A percentile compares a stretch with the other conserved stretches of the same genome.
phyloP scores from a whole-genome alignment of 164 flowering plant genomes.

The Vitis labrusca region DNA sequence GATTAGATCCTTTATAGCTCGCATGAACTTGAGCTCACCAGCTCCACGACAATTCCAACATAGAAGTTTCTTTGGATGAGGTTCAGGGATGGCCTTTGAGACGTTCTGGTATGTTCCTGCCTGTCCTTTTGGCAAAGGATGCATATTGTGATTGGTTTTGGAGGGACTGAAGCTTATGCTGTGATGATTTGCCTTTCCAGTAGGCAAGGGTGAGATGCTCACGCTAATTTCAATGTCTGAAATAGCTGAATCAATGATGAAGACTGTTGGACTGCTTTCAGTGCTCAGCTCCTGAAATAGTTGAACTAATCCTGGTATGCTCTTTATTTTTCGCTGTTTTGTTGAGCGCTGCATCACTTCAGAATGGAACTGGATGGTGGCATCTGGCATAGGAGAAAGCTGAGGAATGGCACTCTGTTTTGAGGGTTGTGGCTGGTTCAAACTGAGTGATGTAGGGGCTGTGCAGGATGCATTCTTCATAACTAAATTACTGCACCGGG shows the following conservation, averaged over 20 bases:
- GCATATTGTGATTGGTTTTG: background rate
- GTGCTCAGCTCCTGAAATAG: background rate
- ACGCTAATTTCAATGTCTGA: background rate
- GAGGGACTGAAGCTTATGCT: background rate
- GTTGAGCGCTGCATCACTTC: background rate
- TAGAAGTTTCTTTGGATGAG: background rate
- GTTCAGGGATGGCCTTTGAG: background rate
- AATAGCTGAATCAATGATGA: background rate
- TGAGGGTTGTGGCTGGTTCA: background rate
- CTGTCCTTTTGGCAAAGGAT: background rate
- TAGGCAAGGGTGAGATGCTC: background rate
- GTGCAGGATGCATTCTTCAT: background rate
- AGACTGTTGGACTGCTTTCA: background rate
- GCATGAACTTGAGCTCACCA: background rate
- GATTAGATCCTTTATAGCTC: background rate
- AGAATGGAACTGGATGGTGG: background rate
- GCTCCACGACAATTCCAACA: background rate
- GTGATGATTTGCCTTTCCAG: background rate
- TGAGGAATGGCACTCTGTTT: background rate
- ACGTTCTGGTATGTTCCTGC: too few relatives aligned
- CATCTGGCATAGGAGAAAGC: background rate
- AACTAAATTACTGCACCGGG: too few relatives aligned
- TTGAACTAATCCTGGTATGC: background rate
- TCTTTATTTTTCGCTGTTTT: too few relatives aligned
- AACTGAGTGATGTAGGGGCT: background rate